Base-by-base conservation (phyloP, 306 rosid genomes). In the Begonia masoniana region DNA sequence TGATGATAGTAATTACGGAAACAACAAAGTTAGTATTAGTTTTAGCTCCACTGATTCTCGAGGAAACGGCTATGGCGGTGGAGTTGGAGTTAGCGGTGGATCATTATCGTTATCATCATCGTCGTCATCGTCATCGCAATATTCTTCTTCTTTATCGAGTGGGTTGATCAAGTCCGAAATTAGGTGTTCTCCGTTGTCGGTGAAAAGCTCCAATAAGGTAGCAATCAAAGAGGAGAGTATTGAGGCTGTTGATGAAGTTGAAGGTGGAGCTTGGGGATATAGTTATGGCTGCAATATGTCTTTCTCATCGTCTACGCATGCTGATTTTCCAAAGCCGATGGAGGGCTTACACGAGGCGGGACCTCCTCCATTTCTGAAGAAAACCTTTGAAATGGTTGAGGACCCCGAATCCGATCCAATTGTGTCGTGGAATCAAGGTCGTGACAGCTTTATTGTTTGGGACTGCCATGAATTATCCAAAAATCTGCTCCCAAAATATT, bases 391-490 rank as follows among this genome's bases (percentile, higher is more conserved):
- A 13, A 83, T 83, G 53, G 96, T 87, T 51, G 96, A 87, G 54
- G 96, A 87, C 62, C 78, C 94, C 0, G 63, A 84, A 21, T 80
- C 96, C 0, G 82, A 87, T 57, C 10, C 80, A 57, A 62, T 83
- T 53, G 82, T 87, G 12, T 87, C 96, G 0, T 87, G 96, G 96
- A 83, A 87, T 62, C 42, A n/a, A 36, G 77, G 73, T 2, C 89
- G 96, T 58, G 83, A 87, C 65, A 87, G 94, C 61, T 87, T 87
- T 73, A 23, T 87, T 50, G 96, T 87, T 1, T 87, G 96, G 96
- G 94, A 83, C 54, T 73, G 81, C 52, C 62, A 70, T 58, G 71
- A 58, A 45, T 78, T 87, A 72, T 87, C 94, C 26, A 65, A 76
- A n/a, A 13, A 61, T 3, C 66, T 87, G 52, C 77, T 87, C 6